phyloP scores from a whole-genome alignment of 805 yeast genomes.

The Torulaspora microellipsoides region DNA sequence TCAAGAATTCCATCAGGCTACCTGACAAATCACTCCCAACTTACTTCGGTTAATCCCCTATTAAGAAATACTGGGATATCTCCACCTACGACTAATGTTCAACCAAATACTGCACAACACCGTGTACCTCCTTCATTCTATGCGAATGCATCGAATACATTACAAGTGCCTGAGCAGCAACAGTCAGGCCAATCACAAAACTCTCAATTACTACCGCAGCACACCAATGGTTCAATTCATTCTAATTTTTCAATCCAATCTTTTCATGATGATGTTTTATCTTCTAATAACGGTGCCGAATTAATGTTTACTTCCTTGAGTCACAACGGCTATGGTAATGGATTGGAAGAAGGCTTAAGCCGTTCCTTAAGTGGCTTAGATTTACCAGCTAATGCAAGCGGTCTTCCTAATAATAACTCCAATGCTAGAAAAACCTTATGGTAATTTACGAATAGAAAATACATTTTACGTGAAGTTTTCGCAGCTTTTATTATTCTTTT shows the following conservation, averaged over 20 bases:
- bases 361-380: conserved; percentile 34
- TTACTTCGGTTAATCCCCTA: conserved; percentile 29
- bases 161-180: conserved; percentile 10
- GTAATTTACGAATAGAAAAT: conserved; percentile 5
- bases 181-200: conserved; percentile 5
- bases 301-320: conserved; percentile 18
- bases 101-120: conserved; percentile 20
- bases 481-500: not conserved
- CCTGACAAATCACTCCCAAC: conserved; percentile 23
- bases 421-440: conserved; percentile 14
- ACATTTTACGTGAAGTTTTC: conserved; percentile 1
- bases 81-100: conserved; percentile 20
- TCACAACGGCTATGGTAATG: conserved; percentile 17
- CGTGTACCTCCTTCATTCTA: conserved; percentile 19
- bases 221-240: conserved; percentile 34
- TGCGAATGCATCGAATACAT: conserved; percentile 6
- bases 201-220: conserved; percentile 27
- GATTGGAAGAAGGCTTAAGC: conserved; percentile 30
- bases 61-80: conserved; percentile 30
- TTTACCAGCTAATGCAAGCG: conserved; percentile 18
- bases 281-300: conserved; percentile 15
- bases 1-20: conserved; percentile 36
- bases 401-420: conserved; percentile 6
- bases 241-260: conserved; percentile 34
- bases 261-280: conserved; percentile 21